Base-by-base conservation (phyloP, 2,329 filamentous ascomycete genomes). In the Fusarium guadeloupense region DNA sequence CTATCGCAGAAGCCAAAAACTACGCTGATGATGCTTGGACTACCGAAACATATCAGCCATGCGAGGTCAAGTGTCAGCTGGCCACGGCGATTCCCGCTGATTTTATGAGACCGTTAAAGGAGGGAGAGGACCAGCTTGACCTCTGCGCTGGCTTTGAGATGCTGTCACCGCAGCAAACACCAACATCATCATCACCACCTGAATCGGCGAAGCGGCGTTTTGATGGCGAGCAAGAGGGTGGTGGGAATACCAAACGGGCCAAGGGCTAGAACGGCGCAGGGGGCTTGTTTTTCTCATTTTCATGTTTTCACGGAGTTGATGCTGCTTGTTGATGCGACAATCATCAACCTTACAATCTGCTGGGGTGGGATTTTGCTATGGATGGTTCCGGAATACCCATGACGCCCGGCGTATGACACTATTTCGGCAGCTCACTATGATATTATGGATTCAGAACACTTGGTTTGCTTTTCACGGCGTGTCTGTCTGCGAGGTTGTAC, bases 1-100 rank as follows among this genome's bases (percentile, higher is more conserved):
- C 75, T 31, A 71, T 77, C 39, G 75, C 75, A 4, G 75, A 77
- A 51, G 75, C 75, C 31, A 77, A 76, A 54, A 77, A 77, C 43
- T 77, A 77, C 43, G 75, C 75, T 17, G 75, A 77, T 30, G 56
- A 62, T 10, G 64, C 61, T n/a, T 77, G 75, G 75, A 73, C 64
- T 9, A 71, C 72, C 6, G 71, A 71, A 25, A 71, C 67, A 4
- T 77, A 77, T 45, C 71, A 75, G 49, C 71, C 75, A 10, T 77
- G 75, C 26, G 62, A 75, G 21, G 49, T 37, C 17, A 71, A 64
- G 19, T 77, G 75, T 41, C 64, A 70, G 31, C 69, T 77, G 16
- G 66, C 58, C 14, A 77, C 74, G 20, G 75, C 75, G 5, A 77
- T 77, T 33, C 75, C 75, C 2, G 72, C 72, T 1, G 72, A 74